Evolutionary conservation across 139 green algal species (phyloP).

Genomic region (Picochlorum sp.): DNA sequence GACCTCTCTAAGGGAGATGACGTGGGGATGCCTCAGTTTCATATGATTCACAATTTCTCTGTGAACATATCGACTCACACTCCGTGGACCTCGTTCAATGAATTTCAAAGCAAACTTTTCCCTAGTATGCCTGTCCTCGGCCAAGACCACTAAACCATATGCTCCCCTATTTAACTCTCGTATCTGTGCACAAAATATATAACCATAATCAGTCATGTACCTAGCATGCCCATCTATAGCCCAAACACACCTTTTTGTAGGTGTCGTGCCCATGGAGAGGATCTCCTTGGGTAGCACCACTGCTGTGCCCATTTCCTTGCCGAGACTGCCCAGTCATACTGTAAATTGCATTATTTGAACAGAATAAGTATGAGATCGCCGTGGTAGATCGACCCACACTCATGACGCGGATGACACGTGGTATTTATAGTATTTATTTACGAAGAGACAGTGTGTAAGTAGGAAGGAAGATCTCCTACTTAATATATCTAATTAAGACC

Average conservation of each 20-base stretch:
- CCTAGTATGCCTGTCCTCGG: slow-evolving; percentile 12
- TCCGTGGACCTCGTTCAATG: slow-evolving; percentile 24
- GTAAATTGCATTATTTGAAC: too few species aligned
- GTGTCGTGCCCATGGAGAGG: slow-evolving; percentile 6
- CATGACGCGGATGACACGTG: too few species aligned
- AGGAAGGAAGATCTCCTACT: too few species aligned
- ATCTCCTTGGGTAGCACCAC: neutral
- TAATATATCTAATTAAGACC: too few species aligned
- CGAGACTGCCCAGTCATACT: too few species aligned
- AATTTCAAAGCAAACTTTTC: slow-evolving; percentile 36
- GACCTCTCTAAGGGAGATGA: slow-evolving; percentile 84
- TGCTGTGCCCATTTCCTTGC: too few species aligned
- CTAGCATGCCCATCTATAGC: slow-evolving; percentile 7
- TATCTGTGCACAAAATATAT: slow-evolving; percentile 11
- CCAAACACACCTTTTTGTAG: slow-evolving; percentile 6
- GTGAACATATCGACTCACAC: slow-evolving; percentile 8
- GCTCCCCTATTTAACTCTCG: slow-evolving; percentile 16
- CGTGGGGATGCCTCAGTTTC: slow-evolving; percentile 87
- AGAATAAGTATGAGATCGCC: too few species aligned
- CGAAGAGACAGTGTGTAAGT: too few species aligned
- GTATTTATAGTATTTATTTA: too few species aligned
- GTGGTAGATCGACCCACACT: too few species aligned
- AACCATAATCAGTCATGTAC: slow-evolving; percentile 20
- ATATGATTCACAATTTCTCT: slow-evolving; percentile 87
- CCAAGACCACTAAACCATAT: slow-evolving; percentile 28